phyloP scores from a whole-genome alignment of 805 yeast genomes.

The Barnettozyma wickerhamii region DNA sequence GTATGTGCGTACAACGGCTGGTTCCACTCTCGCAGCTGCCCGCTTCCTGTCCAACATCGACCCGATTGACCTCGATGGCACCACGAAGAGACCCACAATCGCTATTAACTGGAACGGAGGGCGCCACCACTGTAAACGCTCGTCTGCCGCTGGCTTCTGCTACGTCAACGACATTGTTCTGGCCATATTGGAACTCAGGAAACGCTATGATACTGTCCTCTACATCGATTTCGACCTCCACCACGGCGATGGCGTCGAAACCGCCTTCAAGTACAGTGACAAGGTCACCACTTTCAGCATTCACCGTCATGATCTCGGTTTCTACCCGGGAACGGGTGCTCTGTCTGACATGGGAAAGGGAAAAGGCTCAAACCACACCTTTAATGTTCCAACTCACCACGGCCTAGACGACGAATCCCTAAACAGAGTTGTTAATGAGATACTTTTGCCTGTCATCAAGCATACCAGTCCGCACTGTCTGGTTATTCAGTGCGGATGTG shows the following conservation, averaged over 20 bases:
- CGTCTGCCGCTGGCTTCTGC: conserved; percentile 65
- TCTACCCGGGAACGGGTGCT: conserved; percentile 70
- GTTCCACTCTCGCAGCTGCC: conserved; percentile 53
- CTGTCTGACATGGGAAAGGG: conserved; percentile 34
- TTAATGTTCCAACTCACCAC: conserved; percentile 53
- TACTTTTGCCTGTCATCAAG: conserved; percentile 39
- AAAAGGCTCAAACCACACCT: conserved; percentile 32
- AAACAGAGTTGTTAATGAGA: conserved; percentile 31
- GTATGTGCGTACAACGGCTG: conserved; percentile 48
- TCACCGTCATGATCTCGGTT: conserved; percentile 62
- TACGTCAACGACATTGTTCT: conserved; percentile 67
- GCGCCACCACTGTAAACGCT: conserved; percentile 59
- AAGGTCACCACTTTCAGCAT: conserved; percentile 58
- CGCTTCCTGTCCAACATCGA: too few relatives aligned
- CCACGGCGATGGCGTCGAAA: conserved; percentile 78
- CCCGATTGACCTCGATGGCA: too few relatives aligned
- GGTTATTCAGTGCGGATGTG: conserved; percentile 69
- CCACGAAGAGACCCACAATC: conserved; percentile 16
- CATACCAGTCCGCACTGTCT: conserved; percentile 45
- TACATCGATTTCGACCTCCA: conserved; percentile 74
- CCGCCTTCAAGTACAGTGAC: conserved; percentile 52
- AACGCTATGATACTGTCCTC: conserved; percentile 40
- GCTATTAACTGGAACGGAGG: conserved; percentile 80
- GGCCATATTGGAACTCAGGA: conserved; percentile 48
- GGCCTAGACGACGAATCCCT: conserved; percentile 51